Conservation (phyloP, 2,329 filamentous ascomycete species). For the Rutstroemia sp. region DNA sequence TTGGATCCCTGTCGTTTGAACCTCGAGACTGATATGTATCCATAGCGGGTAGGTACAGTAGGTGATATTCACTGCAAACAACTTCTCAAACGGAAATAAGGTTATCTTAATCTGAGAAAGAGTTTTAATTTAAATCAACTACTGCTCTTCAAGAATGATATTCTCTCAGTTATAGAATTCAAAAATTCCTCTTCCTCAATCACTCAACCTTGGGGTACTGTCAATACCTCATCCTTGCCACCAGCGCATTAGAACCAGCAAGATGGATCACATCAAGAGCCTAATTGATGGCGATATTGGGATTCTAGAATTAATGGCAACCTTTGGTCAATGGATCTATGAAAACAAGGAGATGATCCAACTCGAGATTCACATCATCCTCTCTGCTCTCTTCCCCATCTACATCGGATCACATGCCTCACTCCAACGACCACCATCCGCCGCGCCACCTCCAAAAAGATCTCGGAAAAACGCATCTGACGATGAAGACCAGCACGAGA, state of each 20-base stretch:
- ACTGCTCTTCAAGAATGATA: background rate
- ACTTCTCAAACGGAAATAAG: background rate
- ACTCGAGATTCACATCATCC: slow-evolving; percentile 44
- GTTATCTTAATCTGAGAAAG: background rate
- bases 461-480: slow-evolving; percentile 25
- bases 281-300: background rate
- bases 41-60: background rate
- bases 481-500: slow-evolving; percentile 45
- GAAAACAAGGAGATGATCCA: slow-evolving; percentile 19
- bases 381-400: slow-evolving; percentile 73
- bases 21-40: background rate
- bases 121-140: background rate
- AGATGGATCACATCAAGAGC: no score
- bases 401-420: slow-evolving; percentile 81
- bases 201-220: no score
- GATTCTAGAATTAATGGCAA: slow-evolving; percentile 16
- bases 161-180: background rate
- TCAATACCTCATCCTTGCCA: no score
- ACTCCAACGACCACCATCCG: slow-evolving; percentile 74
- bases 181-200: no score
- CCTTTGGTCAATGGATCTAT: slow-evolving; percentile 19
- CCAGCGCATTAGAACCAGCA: no score
- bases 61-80: background rate
- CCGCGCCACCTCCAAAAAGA: slow-evolving; percentile 45
- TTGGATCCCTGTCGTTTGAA: background rate